These are phyloP conservation scores for Physocladia obscura DNA, from an alignment of 192 early-diverging fungal genomes.

Conservation along the genomic window DNA sequence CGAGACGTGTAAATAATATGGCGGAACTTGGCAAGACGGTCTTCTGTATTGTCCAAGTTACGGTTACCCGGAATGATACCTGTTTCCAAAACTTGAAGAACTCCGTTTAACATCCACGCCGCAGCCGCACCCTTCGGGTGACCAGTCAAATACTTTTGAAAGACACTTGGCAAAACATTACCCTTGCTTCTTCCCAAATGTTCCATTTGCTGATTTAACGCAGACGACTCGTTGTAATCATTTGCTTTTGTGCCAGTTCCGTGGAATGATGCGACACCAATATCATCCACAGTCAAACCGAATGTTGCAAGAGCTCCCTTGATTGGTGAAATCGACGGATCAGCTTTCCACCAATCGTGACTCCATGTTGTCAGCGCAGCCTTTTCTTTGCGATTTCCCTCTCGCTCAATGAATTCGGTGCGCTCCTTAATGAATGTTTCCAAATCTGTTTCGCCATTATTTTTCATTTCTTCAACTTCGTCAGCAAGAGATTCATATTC, in stretches of 20 bases:
- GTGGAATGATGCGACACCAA: slow-evolving; percentile 93
- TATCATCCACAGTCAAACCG: slow-evolving; percentile 89
- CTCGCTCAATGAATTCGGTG: slow-evolving; percentile 55
- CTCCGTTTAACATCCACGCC: slow-evolving; percentile 95
- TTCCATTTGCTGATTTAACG: slow-evolving; percentile 78
- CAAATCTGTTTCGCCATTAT: slow-evolving; percentile 37
- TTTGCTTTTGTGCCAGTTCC: slow-evolving; percentile 93
- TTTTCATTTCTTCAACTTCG: slow-evolving; percentile 61
- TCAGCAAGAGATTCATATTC: slow-evolving; percentile 71
- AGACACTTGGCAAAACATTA: slow-evolving; percentile 73
- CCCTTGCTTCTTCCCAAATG: slow-evolving; percentile 86
- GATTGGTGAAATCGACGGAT: slow-evolving; percentile 76
- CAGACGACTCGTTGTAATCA: slow-evolving; percentile 91
- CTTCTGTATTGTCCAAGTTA: slow-evolving; percentile 83
- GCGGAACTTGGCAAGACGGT: slow-evolving; percentile 71
- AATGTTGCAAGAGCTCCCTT: slow-evolving; percentile 84
- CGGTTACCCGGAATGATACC: slow-evolving; percentile 92
- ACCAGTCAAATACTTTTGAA: slow-evolving; percentile 93
- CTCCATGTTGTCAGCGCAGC: slow-evolving; percentile 74
- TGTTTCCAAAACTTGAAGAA: slow-evolving; percentile 78
- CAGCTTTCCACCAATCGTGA: slow-evolving; percentile 74
- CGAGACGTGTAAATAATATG: slow-evolving; percentile 80
- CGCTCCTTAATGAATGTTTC: slow-evolving; percentile 49
- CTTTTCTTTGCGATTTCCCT: slow-evolving; percentile 61
- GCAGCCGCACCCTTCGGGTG: slow-evolving; percentile 97